A percentile compares a stretch with the other conserved stretches of the same genome.
These are phyloP conservation scores for Leavenworthia alabamica DNA, from an alignment of 345 rosid species.

Conservation along the genomic window DNA sequence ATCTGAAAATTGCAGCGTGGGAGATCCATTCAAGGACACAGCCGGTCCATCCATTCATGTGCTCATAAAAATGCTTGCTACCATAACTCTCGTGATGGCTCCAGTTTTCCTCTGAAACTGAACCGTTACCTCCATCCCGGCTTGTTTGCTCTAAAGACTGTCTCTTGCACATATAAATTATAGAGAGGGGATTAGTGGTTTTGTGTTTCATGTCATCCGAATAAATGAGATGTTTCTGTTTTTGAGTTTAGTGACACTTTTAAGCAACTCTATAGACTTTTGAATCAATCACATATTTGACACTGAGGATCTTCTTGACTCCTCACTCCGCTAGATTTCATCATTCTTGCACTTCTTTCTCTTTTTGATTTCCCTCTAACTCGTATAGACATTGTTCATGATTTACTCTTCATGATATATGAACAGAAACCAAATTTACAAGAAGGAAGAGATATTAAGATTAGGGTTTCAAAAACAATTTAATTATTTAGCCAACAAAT, in stretches of 20 bases:
- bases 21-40: constrained; percentile 96
- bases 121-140: not conserved
- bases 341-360: constrained; percentile 31
- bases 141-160: not conserved
- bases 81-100: constrained; percentile 94
- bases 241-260: constrained; percentile 13
- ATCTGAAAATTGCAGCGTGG: constrained; percentile 38
- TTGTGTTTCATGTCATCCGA: constrained; percentile 21
- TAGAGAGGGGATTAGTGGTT: constrained; percentile 24
- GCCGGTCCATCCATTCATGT: constrained; percentile 96
- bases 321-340: constrained; percentile 15
- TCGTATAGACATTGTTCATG: constrained; percentile 34
- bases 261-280: constrained; percentile 10
- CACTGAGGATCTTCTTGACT: constrained; percentile 20
- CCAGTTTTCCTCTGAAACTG: constrained; percentile 57
- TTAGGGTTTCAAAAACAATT: not conserved
- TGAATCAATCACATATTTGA: constrained; percentile 1
- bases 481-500: not conserved
- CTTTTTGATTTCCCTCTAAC: constrained; percentile 39
- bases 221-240: constrained; percentile 25
- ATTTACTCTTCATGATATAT: too few relatives aligned
- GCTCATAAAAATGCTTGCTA: constrained; percentile 69
- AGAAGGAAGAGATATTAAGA: too few relatives aligned
- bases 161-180: constrained; percentile 28
- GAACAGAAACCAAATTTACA: too few relatives aligned